These are phyloP conservation scores for Aspergillus ibericus DNA, from an alignment of 2,329 filamentous ascomycete genomes.

Conservation along the genomic window DNA sequence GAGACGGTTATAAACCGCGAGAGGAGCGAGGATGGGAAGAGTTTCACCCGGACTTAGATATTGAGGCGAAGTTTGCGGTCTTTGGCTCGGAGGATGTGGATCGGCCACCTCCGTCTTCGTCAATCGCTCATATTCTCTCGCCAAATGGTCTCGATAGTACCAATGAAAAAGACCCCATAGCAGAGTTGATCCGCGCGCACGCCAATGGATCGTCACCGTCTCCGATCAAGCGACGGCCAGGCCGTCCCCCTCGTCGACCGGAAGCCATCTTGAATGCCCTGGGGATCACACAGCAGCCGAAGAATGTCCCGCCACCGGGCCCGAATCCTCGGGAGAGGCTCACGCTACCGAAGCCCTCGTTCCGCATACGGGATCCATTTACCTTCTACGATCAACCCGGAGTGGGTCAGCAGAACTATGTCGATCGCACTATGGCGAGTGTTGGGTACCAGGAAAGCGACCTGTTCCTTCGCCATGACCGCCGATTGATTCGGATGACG, in stretches of 20 bases:
- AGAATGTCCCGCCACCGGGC: slow-evolving; percentile 48
- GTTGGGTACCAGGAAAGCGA: slow-evolving; percentile 96
- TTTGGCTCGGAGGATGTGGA: slow-evolving; percentile 85
- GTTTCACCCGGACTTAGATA: slow-evolving; percentile 92
- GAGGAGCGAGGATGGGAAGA: slow-evolving; percentile 98
- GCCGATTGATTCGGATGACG: slow-evolving; percentile 64
- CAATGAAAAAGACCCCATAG: slow-evolving; percentile 36
- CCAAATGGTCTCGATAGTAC: slow-evolving; percentile 29
- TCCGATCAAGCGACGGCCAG: slow-evolving; percentile 60
- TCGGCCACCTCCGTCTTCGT: slow-evolving; percentile 59
- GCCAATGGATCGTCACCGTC: slow-evolving; percentile 38
- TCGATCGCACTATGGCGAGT: slow-evolving; percentile 93
- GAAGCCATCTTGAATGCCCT: slow-evolving; percentile 62
- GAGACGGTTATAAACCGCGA: slow-evolving; percentile 93
- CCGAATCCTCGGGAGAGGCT: slow-evolving; percentile 52
- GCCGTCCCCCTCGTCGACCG: slow-evolving; percentile 64
- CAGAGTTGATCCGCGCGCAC: slow-evolving; percentile 44
- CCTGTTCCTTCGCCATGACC: slow-evolving; percentile 75
- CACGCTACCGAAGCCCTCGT: slow-evolving; percentile 51
- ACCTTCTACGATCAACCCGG: slow-evolving; percentile 71
- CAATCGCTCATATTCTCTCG: slow-evolving; percentile 36
- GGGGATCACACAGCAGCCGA: slow-evolving; percentile 58
- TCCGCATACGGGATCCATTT: slow-evolving; percentile 49
- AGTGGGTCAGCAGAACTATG: slow-evolving; percentile 82
- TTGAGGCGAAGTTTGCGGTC: slow-evolving; percentile 75